These are phyloP conservation scores for Cladosporium phlei DNA, from an alignment of 2,329 filamentous ascomycete genomes.

Conservation along the genomic window DNA sequence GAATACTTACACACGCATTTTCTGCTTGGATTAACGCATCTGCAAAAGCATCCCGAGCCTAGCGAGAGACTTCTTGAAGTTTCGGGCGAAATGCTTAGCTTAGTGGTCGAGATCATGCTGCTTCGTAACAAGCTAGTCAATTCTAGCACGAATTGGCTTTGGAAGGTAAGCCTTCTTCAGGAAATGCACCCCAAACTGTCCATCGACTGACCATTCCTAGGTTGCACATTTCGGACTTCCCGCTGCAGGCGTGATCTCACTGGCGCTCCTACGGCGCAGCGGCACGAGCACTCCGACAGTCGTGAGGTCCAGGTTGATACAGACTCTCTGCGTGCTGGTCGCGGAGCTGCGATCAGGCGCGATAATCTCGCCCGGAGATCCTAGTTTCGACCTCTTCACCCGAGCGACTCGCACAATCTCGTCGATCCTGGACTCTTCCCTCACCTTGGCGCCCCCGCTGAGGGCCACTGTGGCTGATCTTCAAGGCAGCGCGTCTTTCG, in stretches of 20 bases:
- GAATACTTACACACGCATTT: slow-evolving; percentile 34
- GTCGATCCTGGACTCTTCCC: slow-evolving; percentile 20
- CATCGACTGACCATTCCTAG: slow-evolving; percentile 19
- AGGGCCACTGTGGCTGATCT: background rate
- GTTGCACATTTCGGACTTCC: slow-evolving; percentile 33
- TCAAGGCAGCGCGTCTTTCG: slow-evolving; percentile 15
- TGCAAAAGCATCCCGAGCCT: slow-evolving; percentile 23
- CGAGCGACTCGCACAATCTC: slow-evolving; percentile 30
- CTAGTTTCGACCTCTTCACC: slow-evolving; percentile 28
- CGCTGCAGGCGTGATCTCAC: slow-evolving; percentile 32
- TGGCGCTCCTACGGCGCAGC: slow-evolving; percentile 22
- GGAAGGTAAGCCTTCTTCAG: slow-evolving; percentile 29
- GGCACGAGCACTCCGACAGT: background rate
- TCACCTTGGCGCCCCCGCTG: slow-evolving; percentile 1
- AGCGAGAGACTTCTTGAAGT: slow-evolving; percentile 24
- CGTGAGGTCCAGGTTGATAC: slow-evolving; percentile 25
- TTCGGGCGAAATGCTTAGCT: slow-evolving; percentile 27
- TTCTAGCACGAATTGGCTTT: slow-evolving; percentile 31
- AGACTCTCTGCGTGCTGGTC: slow-evolving; percentile 31
- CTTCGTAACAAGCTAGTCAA: slow-evolving; percentile 30
- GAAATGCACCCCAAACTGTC: background rate
- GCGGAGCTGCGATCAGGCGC: slow-evolving; percentile 31
- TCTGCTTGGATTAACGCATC: slow-evolving; percentile 25
- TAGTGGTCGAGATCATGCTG: slow-evolving; percentile 30
- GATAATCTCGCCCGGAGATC: slow-evolving; percentile 24